These are phyloP conservation scores for Candida pini DNA, from an alignment of 805 yeast genomes.

Conservation along the genomic window DNA sequence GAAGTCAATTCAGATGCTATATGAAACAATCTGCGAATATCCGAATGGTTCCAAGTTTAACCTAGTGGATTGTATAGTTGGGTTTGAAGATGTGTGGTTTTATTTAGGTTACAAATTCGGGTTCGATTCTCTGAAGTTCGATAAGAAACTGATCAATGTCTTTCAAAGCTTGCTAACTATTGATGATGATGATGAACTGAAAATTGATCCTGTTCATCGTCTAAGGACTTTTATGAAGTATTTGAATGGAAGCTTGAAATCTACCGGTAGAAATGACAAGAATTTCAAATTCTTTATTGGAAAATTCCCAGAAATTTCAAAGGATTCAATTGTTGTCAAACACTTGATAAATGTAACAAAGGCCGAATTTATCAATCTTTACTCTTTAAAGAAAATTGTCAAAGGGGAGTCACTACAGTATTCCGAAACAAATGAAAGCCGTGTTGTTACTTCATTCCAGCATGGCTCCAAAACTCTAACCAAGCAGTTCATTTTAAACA, in stretches of 20 bases:
- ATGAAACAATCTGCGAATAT: slow-evolving; percentile 6
- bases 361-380: background rate
- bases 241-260: too few species aligned
- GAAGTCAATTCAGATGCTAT: slow-evolving; percentile 7
- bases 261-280: background rate
- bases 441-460: too few species aligned
- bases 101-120: slow-evolving; percentile 2
- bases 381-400: too few species aligned
- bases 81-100: slow-evolving; percentile 20
- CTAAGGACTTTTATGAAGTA: background rate
- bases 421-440: too few species aligned
- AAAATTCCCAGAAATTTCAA: background rate
- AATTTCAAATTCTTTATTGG: background rate
- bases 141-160: background rate
- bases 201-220: slow-evolving; percentile 1
- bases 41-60: slow-evolving; percentile 13
- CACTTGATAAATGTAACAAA: background rate
- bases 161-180: background rate
- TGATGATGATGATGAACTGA: slow-evolving; percentile 3
- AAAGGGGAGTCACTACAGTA: too few species aligned
- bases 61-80: slow-evolving; percentile 7
- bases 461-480: too few species aligned
- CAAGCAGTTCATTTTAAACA: background rate
- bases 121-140: slow-evolving; percentile 3
- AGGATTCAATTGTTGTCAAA: background rate